These are phyloP conservation scores for Cercospora canescens DNA, from an alignment of 2,329 filamentous ascomycete species.

Conservation along the genomic window DNA sequence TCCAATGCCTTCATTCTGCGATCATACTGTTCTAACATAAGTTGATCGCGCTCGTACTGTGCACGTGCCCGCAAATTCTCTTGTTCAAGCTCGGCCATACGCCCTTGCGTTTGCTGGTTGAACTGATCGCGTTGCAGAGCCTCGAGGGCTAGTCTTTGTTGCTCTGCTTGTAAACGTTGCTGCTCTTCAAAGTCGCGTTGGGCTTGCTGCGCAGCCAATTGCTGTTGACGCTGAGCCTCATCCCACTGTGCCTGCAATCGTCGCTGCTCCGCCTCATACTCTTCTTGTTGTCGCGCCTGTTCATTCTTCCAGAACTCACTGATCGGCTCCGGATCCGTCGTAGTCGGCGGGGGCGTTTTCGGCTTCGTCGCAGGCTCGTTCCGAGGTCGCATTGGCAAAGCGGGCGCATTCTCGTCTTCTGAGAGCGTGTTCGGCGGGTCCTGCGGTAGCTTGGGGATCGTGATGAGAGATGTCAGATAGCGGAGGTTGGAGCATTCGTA, in stretches of 20 bases:
- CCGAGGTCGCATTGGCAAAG: slow-evolving; percentile 73
- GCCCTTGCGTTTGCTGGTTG: slow-evolving; percentile 90
- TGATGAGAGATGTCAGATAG: slow-evolving; percentile 94
- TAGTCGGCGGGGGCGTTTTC: slow-evolving; percentile 66
- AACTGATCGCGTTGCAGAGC: slow-evolving; percentile 85
- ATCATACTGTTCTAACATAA: slow-evolving; percentile 97
- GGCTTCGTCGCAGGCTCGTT: slow-evolving; percentile 68
- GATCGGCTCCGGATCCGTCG: slow-evolving; percentile 88
- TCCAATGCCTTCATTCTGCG: slow-evolving; percentile 89
- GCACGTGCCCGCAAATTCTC: slow-evolving; percentile 93
- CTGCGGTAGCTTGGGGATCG: slow-evolving; percentile 91
- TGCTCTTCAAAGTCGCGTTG: slow-evolving; percentile 97
- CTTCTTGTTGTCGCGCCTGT: slow-evolving; percentile 84
- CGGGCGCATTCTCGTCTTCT: slow-evolving; percentile 76
- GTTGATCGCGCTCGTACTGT: slow-evolving; percentile 94
- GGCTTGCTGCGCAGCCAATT: slow-evolving; percentile 78
- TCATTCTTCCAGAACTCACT: slow-evolving; percentile 98
- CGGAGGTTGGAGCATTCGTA: slow-evolving; percentile 98
- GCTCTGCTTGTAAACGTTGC: slow-evolving; percentile 81
- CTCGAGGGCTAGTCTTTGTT: slow-evolving; percentile 88
- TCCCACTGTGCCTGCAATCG: slow-evolving; percentile 86
- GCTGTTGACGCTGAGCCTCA: slow-evolving; percentile 75
- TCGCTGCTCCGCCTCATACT: slow-evolving; percentile 92
- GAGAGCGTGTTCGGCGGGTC: slow-evolving; percentile 86
- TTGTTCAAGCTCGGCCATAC: slow-evolving; percentile 90